Conservation (phyloP, 164 flowering plant species). For the Amborella trichopoda region DNA sequence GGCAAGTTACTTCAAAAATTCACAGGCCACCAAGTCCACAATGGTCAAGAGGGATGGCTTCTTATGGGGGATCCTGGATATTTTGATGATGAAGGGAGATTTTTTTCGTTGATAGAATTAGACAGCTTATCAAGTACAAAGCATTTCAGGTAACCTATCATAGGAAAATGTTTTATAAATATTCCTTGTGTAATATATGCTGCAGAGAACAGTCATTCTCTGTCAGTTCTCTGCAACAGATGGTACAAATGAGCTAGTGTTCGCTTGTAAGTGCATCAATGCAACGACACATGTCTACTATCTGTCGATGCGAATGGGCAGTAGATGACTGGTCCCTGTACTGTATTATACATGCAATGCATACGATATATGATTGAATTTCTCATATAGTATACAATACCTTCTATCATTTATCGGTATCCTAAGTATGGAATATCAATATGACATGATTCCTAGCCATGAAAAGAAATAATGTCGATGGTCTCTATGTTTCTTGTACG, state of each 20-base stretch:
- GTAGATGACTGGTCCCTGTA: too few species aligned
- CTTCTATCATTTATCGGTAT: too few species aligned
- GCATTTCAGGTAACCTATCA: slow-evolving; percentile 38
- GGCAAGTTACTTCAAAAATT: slow-evolving; percentile 51
- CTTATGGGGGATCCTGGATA: slow-evolving; percentile 71
- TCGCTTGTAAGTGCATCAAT: background rate
- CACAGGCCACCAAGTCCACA: slow-evolving; percentile 45
- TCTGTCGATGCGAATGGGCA: background rate
- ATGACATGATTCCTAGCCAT: too few species aligned
- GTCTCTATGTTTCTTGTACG: too few species aligned
- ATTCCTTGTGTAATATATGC: background rate
- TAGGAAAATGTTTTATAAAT: background rate
- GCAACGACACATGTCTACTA: background rate
- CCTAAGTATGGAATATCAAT: too few species aligned
- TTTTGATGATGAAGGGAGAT: slow-evolving; percentile 46
- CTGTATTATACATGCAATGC: too few species aligned
- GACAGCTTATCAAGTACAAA: slow-evolving; percentile 65
- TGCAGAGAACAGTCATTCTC: too few species aligned
- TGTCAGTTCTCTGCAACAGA: background rate
- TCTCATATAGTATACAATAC: too few species aligned
- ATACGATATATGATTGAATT: too few species aligned
- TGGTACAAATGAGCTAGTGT: background rate
- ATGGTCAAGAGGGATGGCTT: slow-evolving; percentile 56
- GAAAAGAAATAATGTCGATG: too few species aligned
- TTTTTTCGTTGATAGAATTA: slow-evolving; percentile 61